Evolutionary conservation across 2,329 filamentous ascomycete genomes (phyloP).

Genomic region (Pseudocercospora eumusae): DNA sequence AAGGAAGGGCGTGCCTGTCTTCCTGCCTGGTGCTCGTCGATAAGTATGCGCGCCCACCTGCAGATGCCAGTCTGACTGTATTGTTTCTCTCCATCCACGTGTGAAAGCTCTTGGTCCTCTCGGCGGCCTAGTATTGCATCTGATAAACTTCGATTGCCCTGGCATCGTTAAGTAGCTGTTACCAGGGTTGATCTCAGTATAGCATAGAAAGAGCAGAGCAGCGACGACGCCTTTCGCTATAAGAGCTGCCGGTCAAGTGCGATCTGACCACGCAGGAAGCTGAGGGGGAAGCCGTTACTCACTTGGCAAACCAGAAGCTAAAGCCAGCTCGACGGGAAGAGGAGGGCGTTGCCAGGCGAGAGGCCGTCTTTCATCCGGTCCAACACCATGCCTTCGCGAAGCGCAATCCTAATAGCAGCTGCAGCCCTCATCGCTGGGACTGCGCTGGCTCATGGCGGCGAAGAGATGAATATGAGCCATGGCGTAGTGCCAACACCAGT

Average conservation of each 20-base stretch:
- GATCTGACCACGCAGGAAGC: background rate
- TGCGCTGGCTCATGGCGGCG: slow-evolving; percentile 47
- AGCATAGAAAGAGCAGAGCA: background rate
- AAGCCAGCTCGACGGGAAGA: background rate
- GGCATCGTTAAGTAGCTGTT: background rate
- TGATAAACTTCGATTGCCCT: background rate
- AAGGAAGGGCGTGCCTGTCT: background rate
- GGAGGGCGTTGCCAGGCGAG: background rate
- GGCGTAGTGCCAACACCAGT: slow-evolving; percentile 16
- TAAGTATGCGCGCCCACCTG: background rate
- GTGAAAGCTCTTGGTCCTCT: slow-evolving; percentile 1
- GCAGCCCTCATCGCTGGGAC: slow-evolving; percentile 46
- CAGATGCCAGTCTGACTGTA: background rate
- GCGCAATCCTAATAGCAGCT: slow-evolving; percentile 11
- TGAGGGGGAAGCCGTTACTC: background rate
- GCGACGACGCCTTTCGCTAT: background rate
- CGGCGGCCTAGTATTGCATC: background rate
- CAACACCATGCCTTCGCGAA: slow-evolving; percentile 20
- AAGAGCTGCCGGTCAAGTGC: background rate
- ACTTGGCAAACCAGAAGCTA: background rate
- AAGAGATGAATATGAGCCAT: slow-evolving; percentile 33
- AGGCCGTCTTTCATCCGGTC: background rate
- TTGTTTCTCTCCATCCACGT: background rate
- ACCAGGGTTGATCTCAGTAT: background rate
- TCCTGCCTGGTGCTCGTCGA: background rate